A percentile compares a stretch with the other conserved stretches of the same genome.
Evolutionary conservation across 495 filamentous ascomycete genomes (phyloP).

Genomic region (Podospora pseudopauciseta): DNA sequence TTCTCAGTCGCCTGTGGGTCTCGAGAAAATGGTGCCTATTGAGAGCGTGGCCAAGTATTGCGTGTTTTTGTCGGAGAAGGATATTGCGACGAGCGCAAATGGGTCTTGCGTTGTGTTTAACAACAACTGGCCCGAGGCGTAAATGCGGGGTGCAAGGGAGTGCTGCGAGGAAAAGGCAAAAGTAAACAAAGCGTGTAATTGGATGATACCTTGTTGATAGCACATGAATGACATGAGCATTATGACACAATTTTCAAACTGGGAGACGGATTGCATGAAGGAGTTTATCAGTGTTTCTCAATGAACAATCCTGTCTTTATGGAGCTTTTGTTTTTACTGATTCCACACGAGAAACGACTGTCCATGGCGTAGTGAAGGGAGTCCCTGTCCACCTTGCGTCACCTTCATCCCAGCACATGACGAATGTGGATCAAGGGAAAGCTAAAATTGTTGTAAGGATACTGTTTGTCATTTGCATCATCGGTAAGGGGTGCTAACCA

Average conservation of each 20-base stretch:
- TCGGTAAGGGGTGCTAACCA: background rate
- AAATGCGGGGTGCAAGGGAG: constrained; percentile 2
- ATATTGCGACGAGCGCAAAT: constrained; percentile 36
- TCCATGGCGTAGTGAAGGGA: too few species aligned
- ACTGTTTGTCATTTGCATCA: background rate
- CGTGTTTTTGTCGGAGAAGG: constrained; percentile 38
- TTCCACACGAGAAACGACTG: too few species aligned
- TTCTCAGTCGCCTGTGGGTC: constrained; percentile 22
- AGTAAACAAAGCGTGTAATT: constrained; percentile 5
- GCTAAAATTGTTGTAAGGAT: background rate
- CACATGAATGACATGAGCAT: background rate
- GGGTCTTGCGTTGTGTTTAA: constrained; percentile 39
- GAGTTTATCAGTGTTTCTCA: too few species aligned
- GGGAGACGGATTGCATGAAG: too few species aligned
- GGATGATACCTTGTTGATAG: background rate
- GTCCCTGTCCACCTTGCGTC: background rate
- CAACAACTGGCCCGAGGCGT: constrained; percentile 40
- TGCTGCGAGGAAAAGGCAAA: background rate
- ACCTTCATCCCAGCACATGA: background rate
- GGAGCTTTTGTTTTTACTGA: too few species aligned
- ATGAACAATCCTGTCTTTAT: too few species aligned
- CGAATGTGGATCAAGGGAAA: background rate
- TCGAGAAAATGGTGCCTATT: constrained; percentile 23
- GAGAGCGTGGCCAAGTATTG: constrained; percentile 41
- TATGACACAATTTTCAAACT: background rate